These are phyloP conservation scores for Erigeron philadelphicus DNA, from an alignment of 140 eudicot genomes.

Conservation along the genomic window DNA sequence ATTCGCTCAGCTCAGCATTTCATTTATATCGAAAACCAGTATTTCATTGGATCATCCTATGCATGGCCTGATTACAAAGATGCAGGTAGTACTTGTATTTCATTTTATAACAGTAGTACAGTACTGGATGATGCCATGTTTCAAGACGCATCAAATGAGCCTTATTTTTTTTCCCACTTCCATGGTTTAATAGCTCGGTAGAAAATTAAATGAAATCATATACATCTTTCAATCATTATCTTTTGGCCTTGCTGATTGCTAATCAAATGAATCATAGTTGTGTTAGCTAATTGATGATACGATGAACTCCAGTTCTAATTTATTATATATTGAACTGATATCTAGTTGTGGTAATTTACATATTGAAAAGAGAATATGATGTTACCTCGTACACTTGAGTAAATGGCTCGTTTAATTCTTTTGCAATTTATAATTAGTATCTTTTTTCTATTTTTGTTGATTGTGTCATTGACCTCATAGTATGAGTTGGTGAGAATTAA, in stretches of 20 bases:
- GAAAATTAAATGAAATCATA: background rate
- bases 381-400: background rate
- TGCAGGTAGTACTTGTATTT: conserved; percentile 52
- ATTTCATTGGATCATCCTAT: conserved; percentile 92
- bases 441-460: background rate
- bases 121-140: conserved; percentile 4
- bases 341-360: background rate
- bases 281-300: background rate
- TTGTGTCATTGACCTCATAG: background rate
- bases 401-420: background rate
- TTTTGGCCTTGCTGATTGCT: background rate
- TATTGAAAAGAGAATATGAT: background rate
- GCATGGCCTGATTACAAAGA: conserved; percentile 92
- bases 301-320: too few species aligned
- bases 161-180: background rate
- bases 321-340: background rate
- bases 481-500: background rate
- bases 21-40: conserved; percentile 89
- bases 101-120: background rate
- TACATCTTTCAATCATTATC: background rate
- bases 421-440: background rate
- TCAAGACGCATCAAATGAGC: conserved; percentile 3
- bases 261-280: background rate
- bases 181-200: background rate
- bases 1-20: conserved; percentile 93